Conservation (phyloP, 805 yeast species). For the Jamesozyma hellenica region DNA sequence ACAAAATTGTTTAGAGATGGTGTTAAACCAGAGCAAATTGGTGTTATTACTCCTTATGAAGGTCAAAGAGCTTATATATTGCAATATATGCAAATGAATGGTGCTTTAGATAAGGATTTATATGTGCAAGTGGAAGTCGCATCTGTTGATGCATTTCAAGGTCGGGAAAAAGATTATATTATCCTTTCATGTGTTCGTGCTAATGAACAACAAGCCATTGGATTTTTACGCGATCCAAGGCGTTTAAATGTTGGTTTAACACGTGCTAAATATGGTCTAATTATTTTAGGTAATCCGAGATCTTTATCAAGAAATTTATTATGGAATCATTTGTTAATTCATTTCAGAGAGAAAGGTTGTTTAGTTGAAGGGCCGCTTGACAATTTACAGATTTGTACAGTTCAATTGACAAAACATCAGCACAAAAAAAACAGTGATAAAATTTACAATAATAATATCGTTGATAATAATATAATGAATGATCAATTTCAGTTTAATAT, state of each 20-base stretch:
- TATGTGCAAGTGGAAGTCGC: slow-evolving; percentile 76
- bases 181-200: slow-evolving; percentile 93
- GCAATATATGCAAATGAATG: slow-evolving; percentile 67
- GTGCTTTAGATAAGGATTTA: slow-evolving; percentile 52
- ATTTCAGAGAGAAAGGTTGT: slow-evolving; percentile 76
- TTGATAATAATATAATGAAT: neutral
- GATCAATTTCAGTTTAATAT: slow-evolving; percentile 15
- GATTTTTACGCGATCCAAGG: slow-evolving; percentile 76
- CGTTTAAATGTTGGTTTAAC: slow-evolving; percentile 85
- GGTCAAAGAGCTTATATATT: slow-evolving; percentile 81
- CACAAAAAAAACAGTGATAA: slow-evolving; percentile 15
- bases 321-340: slow-evolving; percentile 71
- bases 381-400: slow-evolving; percentile 61
- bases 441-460: neutral
- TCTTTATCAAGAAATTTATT: slow-evolving; percentile 58
- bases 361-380: slow-evolving; percentile 84
- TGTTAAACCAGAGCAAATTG: slow-evolving; percentile 69
- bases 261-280: slow-evolving; percentile 74
- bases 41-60: slow-evolving; percentile 89
- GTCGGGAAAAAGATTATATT: slow-evolving; percentile 92
- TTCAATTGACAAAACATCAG: slow-evolving; percentile 35
- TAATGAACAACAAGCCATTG: slow-evolving; percentile 62
- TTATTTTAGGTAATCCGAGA: slow-evolving; percentile 76
- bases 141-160: slow-evolving; percentile 97
- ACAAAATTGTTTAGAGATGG: slow-evolving; percentile 69